Evolutionary conservation across 768 basidiomycete genomes (phyloP).

Genomic region (Strobilomyces dryophilus): DNA sequence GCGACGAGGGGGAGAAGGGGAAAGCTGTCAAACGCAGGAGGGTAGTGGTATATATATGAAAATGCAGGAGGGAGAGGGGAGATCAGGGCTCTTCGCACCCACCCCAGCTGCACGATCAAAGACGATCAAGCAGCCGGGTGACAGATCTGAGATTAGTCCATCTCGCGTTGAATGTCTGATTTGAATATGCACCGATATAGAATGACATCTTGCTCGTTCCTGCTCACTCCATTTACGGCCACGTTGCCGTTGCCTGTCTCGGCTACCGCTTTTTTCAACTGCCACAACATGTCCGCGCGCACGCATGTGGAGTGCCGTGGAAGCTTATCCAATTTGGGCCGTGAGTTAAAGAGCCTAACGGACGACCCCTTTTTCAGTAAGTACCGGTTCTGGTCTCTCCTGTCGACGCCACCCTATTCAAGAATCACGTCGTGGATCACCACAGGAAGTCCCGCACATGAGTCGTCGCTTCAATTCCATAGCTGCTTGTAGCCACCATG

Average conservation of each 20-base stretch:
- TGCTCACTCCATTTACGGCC: conserved; percentile 37
- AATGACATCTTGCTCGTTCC: conserved; percentile 37
- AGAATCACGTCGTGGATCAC: conserved; percentile 25
- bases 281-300: conserved; percentile 33
- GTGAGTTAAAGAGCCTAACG: conserved; percentile 44
- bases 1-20: conserved; percentile 42
- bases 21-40: conserved; percentile 41
- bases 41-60: conserved; percentile 57
- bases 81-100: conserved; percentile 37
- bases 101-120: conserved; percentile 58
- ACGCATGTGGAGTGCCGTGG: conserved; percentile 33
- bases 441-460: conserved; percentile 14
- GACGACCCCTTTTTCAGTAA: conserved; percentile 29
- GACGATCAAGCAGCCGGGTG: conserved; percentile 47
- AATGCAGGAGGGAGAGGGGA: conserved; percentile 36
- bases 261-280: conserved; percentile 35
- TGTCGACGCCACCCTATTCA: conserved; percentile 11
- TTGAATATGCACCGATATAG: conserved; percentile 33
- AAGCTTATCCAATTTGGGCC: conserved; percentile 35
- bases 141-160: conserved; percentile 37
- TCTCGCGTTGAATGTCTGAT: conserved; percentile 40
- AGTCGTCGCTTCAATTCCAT: conserved; percentile 2
- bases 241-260: conserved; percentile 45
- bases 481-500: conserved; percentile 1
- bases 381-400: conserved; percentile 10